These are phyloP conservation scores for Diplodia corticola DNA, from an alignment of 2,329 filamentous ascomycete species.

Conservation along the genomic window DNA sequence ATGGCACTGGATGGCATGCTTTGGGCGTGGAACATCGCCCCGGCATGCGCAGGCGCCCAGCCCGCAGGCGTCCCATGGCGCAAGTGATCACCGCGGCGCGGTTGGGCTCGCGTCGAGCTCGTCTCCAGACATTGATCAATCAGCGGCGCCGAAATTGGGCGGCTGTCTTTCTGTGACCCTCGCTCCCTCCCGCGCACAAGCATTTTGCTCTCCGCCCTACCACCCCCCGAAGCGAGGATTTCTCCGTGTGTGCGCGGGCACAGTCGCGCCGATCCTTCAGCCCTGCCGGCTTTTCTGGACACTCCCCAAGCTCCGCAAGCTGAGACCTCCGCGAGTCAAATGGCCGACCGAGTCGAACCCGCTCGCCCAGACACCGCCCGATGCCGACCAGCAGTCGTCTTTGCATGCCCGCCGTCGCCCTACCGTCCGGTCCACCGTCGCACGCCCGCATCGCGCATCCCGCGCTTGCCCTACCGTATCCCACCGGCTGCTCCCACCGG, in stretches of 20 bases:
- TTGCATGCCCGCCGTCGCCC: neutral
- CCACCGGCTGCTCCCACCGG: conserved; percentile 15
- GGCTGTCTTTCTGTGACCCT: conserved; percentile 1
- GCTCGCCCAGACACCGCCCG: neutral
- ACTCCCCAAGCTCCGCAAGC: neutral
- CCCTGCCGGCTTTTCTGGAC: conserved; percentile 14
- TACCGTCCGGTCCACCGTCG: neutral
- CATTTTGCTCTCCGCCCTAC: conserved; percentile 6
- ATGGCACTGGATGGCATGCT: neutral
- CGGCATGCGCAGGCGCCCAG: neutral
- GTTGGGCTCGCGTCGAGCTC: neutral
- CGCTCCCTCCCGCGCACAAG: conserved; percentile 19
- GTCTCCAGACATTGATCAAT: conserved; percentile 16
- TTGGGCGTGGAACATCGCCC: neutral
- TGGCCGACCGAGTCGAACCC: conserved; percentile 1
- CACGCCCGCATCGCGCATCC: conserved; percentile 10
- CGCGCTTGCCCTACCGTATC: conserved; percentile 16
- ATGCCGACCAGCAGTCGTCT: neutral
- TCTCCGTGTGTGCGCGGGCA: neutral
- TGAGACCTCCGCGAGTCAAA: conserved; percentile 12
- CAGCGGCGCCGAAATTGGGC: conserved; percentile 1
- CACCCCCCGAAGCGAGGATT: neutral
- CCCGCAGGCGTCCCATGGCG: neutral
- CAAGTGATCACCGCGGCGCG: neutral
- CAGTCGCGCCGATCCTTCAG: conserved; percentile 15